These are phyloP conservation scores for Euphrasia arctica DNA, from an alignment of 305 asterid species.

Conservation along the genomic window DNA sequence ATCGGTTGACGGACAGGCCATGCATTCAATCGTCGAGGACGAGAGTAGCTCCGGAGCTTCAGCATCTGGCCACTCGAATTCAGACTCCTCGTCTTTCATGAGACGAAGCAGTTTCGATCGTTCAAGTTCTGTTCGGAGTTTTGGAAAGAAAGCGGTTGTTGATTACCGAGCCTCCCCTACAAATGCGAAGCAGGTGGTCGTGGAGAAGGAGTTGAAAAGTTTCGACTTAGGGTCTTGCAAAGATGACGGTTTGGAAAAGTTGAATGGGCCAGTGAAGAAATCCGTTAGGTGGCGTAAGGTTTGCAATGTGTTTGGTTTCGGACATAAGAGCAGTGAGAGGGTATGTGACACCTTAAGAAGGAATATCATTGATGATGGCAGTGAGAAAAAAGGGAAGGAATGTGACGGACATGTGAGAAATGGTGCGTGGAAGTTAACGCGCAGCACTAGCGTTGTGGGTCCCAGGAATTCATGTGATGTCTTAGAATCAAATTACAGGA, in stretches of 20 bases:
- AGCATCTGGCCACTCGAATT: conserved; percentile 67
- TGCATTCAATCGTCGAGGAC: conserved; percentile 83
- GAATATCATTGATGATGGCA: not conserved
- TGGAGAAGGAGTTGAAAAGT: conserved; percentile 86
- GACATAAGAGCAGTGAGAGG: conserved; percentile 39
- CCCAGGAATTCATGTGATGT: conserved; percentile 47
- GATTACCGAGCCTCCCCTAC: conserved; percentile 68
- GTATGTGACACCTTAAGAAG: conserved; percentile 20
- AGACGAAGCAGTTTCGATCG: conserved; percentile 82
- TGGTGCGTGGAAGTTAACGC: conserved; percentile 45
- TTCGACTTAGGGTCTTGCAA: conserved; percentile 62
- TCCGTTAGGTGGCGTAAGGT: conserved; percentile 61
- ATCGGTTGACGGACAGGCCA: conserved; percentile 64
- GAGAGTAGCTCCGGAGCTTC: conserved; percentile 83
- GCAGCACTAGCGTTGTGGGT: conserved; percentile 58
- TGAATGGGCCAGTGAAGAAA: conserved; percentile 43
- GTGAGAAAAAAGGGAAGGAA: not conserved
- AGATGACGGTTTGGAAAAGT: conserved; percentile 40
- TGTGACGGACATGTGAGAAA: conserved; percentile 36
- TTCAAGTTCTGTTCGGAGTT: conserved; percentile 82
- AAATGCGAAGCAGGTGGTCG: conserved; percentile 68
- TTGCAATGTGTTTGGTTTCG: conserved; percentile 58
- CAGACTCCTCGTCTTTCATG: conserved; percentile 81
- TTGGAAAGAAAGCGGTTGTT: conserved; percentile 73
- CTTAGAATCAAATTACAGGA: conserved; percentile 33